Conservation (phyloP, 495 filamentous ascomycete genomes). For the Staphylotrichum tortipilum region DNA sequence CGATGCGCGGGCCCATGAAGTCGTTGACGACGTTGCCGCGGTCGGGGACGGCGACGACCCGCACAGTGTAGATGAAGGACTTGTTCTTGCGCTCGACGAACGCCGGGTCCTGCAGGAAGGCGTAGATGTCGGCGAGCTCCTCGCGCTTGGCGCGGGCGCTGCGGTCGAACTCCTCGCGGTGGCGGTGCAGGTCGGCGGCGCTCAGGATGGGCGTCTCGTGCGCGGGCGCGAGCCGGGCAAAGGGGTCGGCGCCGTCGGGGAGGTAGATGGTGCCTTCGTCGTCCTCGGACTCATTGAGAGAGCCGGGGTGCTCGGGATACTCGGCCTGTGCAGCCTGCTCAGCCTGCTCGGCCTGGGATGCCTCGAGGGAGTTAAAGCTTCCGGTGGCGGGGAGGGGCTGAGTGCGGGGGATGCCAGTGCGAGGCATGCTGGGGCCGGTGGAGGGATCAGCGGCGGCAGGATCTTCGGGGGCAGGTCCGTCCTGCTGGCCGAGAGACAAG, state of each 20-base stretch:
- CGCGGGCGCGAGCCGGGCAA: background rate
- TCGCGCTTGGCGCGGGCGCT: background rate
- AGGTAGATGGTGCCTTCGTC: background rate
- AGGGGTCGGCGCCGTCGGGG: background rate
- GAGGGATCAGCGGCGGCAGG: background rate
- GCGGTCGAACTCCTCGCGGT: background rate
- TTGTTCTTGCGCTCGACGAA: conserved; percentile 6
- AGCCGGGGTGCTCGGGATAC: too few species aligned
- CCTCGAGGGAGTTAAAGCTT: background rate
- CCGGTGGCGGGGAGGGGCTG: background rate
- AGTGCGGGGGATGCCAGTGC: background rate
- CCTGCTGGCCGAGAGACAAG: background rate
- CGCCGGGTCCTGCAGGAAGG: conserved; percentile 4
- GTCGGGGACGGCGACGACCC: conserved; percentile 16
- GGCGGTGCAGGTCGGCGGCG: conserved; percentile 1
- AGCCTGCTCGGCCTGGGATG: background rate
- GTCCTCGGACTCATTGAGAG: background rate
- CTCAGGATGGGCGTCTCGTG: background rate
- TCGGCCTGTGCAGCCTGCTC: too few species aligned
- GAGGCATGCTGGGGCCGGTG: background rate
- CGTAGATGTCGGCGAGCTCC: background rate
- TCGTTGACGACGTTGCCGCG: conserved; percentile 4
- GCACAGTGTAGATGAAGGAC: conserved; percentile 16
- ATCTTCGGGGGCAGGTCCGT: background rate
- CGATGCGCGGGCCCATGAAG: conserved; percentile 16